These are phyloP conservation scores for Paecilomyces variotii DNA, from an alignment of 2,329 filamentous ascomycete species.

Conservation along the genomic window DNA sequence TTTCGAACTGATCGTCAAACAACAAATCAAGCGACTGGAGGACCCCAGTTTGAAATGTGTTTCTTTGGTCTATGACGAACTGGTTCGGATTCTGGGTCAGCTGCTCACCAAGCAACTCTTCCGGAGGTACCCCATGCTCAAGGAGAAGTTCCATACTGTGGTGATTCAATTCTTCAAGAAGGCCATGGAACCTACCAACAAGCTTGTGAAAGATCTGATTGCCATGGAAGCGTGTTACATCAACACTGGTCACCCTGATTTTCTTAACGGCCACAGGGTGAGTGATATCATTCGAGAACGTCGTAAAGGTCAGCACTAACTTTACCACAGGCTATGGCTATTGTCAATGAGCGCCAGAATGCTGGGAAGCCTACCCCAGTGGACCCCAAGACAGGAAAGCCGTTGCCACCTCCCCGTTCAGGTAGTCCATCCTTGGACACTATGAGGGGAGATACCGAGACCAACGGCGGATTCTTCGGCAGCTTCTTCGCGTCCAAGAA, in stretches of 20 bases:
- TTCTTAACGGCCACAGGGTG: slow-evolving; percentile 87
- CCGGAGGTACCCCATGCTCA: slow-evolving; percentile 83
- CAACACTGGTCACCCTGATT: slow-evolving; percentile 97
- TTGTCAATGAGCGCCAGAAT: slow-evolving; percentile 88
- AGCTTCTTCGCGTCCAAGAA: slow-evolving; percentile 99
- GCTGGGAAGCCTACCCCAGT: slow-evolving; percentile 81
- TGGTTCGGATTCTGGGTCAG: slow-evolving; percentile 89
- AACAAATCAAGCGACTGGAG: slow-evolving; percentile 93
- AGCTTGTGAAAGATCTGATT: slow-evolving; percentile 87
- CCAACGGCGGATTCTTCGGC: slow-evolving; percentile 82
- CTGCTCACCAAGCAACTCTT: slow-evolving; percentile 83
- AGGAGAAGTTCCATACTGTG: slow-evolving; percentile 92
- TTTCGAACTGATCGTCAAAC: slow-evolving; percentile 98
- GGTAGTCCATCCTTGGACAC: slow-evolving; percentile 65
- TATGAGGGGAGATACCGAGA: slow-evolving; percentile 38
- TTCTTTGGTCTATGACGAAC: slow-evolving; percentile 90
- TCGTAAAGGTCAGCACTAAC: slow-evolving; percentile 11
- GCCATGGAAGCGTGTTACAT: slow-evolving; percentile 95
- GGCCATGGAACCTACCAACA: slow-evolving; percentile 96
- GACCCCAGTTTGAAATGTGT: slow-evolving; percentile 97
- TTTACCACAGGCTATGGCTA: slow-evolving; percentile 70
- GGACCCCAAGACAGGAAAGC: slow-evolving; percentile 97
- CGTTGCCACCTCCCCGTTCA: slow-evolving; percentile 64
- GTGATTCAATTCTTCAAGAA: slow-evolving; percentile 97
- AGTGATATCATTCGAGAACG: slow-evolving; percentile 19